Base-by-base conservation (phyloP, 345 rosid species). In the Viola odorata region DNA sequence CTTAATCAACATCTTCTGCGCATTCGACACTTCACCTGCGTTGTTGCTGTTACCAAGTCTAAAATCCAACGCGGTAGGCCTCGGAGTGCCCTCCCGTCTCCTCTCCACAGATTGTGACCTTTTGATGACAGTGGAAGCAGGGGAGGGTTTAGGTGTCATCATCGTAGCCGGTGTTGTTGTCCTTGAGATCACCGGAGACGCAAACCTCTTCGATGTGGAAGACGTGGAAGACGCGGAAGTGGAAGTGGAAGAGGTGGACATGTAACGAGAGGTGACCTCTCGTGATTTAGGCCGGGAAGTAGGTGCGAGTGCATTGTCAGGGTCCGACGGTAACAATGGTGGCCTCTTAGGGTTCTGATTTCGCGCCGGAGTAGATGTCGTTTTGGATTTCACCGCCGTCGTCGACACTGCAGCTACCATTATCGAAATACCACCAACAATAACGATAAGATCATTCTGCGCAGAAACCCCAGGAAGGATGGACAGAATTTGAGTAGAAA, bases 201-300 rank as follows among this genome's bases (percentile, higher is more conserved):
- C 71, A 44, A 76, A 82, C 63, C 97, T 75, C 70, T 76, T 85
- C 5, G 75, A 57, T 7, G 81, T 42, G 1, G 81, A 70, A 53
- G 73, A 63, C 12, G 81, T 17, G 36, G 78, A 55, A 13, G 81
- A 58, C 5, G 83, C 58, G 12, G 78, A 74, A 3, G 85, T 62
- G 36, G 81, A 71, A 0, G 76, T 71, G 0, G 81, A 71, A 0
- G 86, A 66, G 4, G 85, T 63, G 0, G 75, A 72, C 69, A 87
- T 65, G 72, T 89, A 89, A 3, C 98, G 96, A 62, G 96, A 92
- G 11, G 82, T 73, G 73, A 92, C 91, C 42, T 84, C 91, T 11
- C 94, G 83, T 5, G 85, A 61, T 71, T 82, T 85, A 0, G 83
- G 81, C 2, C 91, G 96, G 37, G 80, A 47, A 47, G 50, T 7